Evolutionary conservation across 75 land plant genomes (phyloP), one percentile per base, ranked within the genome.

Genomic region (Ceratopteris richardii): DNA sequence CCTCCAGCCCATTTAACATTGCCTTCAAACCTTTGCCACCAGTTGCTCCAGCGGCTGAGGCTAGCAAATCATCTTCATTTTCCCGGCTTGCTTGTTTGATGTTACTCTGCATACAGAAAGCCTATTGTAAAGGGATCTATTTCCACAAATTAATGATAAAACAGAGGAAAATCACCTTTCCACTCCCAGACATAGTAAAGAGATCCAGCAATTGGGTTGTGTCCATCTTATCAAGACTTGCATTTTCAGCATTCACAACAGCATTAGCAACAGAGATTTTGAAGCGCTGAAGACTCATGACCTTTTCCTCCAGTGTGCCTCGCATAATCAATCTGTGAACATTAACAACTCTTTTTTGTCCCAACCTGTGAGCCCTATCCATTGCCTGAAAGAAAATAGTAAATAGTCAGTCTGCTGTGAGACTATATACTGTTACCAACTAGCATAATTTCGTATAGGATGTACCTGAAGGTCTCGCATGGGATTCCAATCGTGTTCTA

Each of bases 401-500:
- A 31, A 25, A 24, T 44, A 58, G 31, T n/a, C n/a, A n/a, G n/a
- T n/a, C n/a, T n/a, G n/a, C n/a, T n/a, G n/a, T n/a, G n/a, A n/a
- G n/a, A n/a, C n/a, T n/a, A n/a, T n/a, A n/a, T n/a, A n/a, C n/a
- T n/a, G n/a, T n/a, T n/a, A n/a, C n/a, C n/a, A n/a, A n/a, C n/a
- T n/a, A n/a, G n/a, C n/a, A n/a, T n/a, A n/a, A n/a, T n/a, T n/a
- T n/a, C n/a, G n/a, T n/a, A n/a, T n/a, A n/a, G n/a, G n/a, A 2
- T 23, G 22, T 77, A 93, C 98, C 95, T 93, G 98, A 57, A 75
- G 82, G 64, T 95, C 99, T 58, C 85, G 80, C 99, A 95, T 95
- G 29, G 99, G 99, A 54, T 95, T 95, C 99, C 99, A 95, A 40
- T 95, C 99, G 68, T 95, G 99, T 80, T 95, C 99, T 83, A 95